phyloP scores from a whole-genome alignment of 1,284 basidiomycete species.

The Tetrapyrgos nigripes region DNA sequence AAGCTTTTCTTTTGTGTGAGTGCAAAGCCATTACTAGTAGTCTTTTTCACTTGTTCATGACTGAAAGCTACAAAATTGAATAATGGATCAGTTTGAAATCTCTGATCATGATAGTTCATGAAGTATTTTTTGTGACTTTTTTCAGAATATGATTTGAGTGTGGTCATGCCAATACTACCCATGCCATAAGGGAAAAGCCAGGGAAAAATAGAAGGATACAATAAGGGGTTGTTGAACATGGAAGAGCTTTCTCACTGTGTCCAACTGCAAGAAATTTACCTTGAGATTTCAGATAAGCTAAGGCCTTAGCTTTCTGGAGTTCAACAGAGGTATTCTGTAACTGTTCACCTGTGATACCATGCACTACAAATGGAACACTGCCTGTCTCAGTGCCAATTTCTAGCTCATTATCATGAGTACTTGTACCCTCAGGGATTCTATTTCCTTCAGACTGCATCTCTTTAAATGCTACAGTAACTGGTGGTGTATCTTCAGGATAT shows the following conservation, averaged over 20 bases:
- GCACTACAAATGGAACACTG: constrained; percentile 21
- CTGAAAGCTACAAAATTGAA: constrained; percentile 36
- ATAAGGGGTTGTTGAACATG: constrained; percentile 33
- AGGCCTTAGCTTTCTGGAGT: constrained; percentile 17
- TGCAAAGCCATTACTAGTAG: constrained; percentile 28
- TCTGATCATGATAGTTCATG: constrained; percentile 34
- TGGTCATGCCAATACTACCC: constrained; percentile 31
- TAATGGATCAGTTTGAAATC: constrained; percentile 31
- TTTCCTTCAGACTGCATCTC: constrained; percentile 14
- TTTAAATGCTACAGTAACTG: constrained; percentile 37
- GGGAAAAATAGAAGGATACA: constrained; percentile 40
- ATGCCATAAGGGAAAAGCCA: constrained; percentile 45
- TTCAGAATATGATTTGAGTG: constrained; percentile 20
- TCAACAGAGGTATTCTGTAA: constrained; percentile 1
- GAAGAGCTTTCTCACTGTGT: constrained; percentile 25
- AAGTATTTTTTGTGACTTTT: constrained; percentile 25
- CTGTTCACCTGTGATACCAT: constrained; percentile 20
- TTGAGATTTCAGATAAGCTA: constrained; percentile 25
- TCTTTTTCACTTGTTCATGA: constrained; percentile 33
- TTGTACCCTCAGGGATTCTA: constrained; percentile 23
- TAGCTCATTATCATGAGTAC: constrained; percentile 2
- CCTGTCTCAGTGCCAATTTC: constrained; percentile 21
- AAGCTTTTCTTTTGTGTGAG: constrained; percentile 24
- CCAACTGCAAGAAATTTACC: constrained; percentile 27
- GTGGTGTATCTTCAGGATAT: constrained; percentile 30